A percentile compares a stretch with the other conserved stretches of the same genome.
Evolutionary conservation across 768 basidiomycete genomes (phyloP).

Genomic region (Vararia minispora): DNA sequence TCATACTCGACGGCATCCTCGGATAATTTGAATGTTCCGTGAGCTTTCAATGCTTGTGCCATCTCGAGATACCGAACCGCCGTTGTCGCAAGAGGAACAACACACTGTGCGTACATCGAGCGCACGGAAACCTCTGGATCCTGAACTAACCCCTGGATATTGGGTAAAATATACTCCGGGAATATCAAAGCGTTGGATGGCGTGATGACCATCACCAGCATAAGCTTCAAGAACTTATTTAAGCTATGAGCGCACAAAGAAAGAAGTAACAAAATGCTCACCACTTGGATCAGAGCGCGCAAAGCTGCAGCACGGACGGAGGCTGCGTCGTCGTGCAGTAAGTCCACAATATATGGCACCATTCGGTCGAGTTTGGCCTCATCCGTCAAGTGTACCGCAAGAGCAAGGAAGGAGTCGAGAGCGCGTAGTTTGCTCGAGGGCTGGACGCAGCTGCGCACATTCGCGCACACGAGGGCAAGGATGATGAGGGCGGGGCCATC

Average conservation of each 20-base stretch:
- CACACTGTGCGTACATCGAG: constrained; percentile 71
- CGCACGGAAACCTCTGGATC: constrained; percentile 83
- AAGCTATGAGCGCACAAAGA: background rate
- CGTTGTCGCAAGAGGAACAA: constrained; percentile 77
- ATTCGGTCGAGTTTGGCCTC: constrained; percentile 93
- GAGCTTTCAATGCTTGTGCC: constrained; percentile 81
- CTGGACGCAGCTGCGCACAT: constrained; percentile 76
- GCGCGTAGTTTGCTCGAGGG: constrained; percentile 82
- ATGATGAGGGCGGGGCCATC: constrained; percentile 88
- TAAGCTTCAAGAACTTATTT: constrained; percentile 24
- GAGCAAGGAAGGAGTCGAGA: constrained; percentile 76
- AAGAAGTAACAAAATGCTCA: constrained; percentile 28
- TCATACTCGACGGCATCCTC: constrained; percentile 64
- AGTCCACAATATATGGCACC: constrained; percentile 83
- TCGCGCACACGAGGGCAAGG: constrained; percentile 77
- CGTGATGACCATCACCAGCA: constrained; percentile 61
- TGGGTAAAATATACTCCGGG: constrained; percentile 92
- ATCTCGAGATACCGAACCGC: constrained; percentile 87
- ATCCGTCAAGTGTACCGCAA: constrained; percentile 76
- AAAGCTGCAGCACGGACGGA: constrained; percentile 73
- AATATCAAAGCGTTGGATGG: constrained; percentile 62
- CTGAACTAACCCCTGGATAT: constrained; percentile 68
- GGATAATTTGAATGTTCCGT: constrained; percentile 57
- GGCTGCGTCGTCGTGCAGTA: constrained; percentile 78
- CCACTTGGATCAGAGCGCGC: constrained; percentile 73